Evolutionary conservation across 192 early-diverging fungal genomes (phyloP), one percentile per base, ranked within the genome.

Genomic region (Jimgerdemannia flammicorona): DNA sequence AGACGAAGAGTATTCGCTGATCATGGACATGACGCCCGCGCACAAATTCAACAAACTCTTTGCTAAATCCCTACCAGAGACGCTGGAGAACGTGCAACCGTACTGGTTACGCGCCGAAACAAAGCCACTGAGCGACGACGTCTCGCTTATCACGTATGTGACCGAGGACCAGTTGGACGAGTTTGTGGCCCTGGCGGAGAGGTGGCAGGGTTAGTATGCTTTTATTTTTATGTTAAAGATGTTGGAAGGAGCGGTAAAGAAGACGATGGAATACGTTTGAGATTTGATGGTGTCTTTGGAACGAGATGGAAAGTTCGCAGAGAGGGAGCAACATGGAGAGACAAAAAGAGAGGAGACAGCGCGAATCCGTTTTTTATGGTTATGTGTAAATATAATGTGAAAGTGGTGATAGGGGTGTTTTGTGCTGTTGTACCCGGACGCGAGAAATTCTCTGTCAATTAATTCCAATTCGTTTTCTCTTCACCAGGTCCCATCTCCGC

Each of bases 401-500:
- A 20, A 39, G 18, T 66, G 54, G 9, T 72, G 18, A 29, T 29
- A 29, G 29, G 29, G 29, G 29, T 29, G 29, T n/a, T n/a, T n/a
- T n/a, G n/a, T 71, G 4, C 1, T 14, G 66, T 9, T 49, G 11
- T 64, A 66, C 8, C 20, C 9, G 29, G 29, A 29, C 29, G 29
- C 29, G 29, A 29, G n/a, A n/a, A n/a, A n/a, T n/a, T n/a, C n/a
- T n/a, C 29, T 0, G 29, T 29, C 29, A 29, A 29, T 29, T 42
- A 40, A 4, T n/a, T 40, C 0, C 0, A 54, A 67, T 43, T 66
- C 39, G 43, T 59, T 39, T n/a, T 17, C 59, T 8, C n/a, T 67
- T 17, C 41, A 1, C 4, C 67, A 87, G 88, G 86, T 3, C 86
- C 85, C 9, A 84, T 89, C 10, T 87, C 88, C 3, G 88, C 81